phyloP scores from a whole-genome alignment of 352 stramenopile genomes.

The Phytopythium delawarense region DNA sequence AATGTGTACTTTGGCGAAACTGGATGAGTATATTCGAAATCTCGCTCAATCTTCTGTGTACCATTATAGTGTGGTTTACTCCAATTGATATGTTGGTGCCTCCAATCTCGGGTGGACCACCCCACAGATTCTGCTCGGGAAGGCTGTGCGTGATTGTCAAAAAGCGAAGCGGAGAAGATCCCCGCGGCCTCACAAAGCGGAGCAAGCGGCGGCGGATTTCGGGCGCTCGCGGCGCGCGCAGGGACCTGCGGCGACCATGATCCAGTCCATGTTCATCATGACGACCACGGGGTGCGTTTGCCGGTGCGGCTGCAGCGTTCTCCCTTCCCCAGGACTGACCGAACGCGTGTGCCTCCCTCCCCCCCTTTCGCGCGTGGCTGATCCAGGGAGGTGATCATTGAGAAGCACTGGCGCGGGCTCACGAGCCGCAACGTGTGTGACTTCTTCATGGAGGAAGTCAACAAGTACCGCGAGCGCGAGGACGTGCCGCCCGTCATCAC shows the following conservation, averaged over 20 bases:
- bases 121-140: too few relatives aligned
- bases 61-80: too few relatives aligned
- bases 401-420: conserved; percentile 97
- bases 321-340: background rate
- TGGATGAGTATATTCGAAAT: too few relatives aligned
- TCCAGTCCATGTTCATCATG: conserved; percentile 97
- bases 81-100: too few relatives aligned
- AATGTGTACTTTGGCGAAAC: too few relatives aligned
- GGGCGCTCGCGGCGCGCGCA: background rate
- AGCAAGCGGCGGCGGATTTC: background rate
- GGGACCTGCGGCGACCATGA: conserved; percentile 68
- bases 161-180: background rate
- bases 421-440: conserved; percentile 95
- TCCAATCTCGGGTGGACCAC: too few relatives aligned
- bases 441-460: conserved; percentile 97
- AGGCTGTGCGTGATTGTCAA: background rate
- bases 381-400: conserved; percentile 94
- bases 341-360: conserved; percentile 7
- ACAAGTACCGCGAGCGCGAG: conserved; percentile 86
- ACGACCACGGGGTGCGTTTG: conserved; percentile 84
- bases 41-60: too few relatives aligned
- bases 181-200: background rate
- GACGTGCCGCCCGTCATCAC: conserved; percentile 88
- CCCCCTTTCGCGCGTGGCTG: background rate
- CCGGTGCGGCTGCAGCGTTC: background rate